Percentiles rank a stretch among this genome's conserved stretches.
phyloP scores from a whole-genome alignment of 495 filamentous ascomycete species.

The Platismatia glauca region DNA sequence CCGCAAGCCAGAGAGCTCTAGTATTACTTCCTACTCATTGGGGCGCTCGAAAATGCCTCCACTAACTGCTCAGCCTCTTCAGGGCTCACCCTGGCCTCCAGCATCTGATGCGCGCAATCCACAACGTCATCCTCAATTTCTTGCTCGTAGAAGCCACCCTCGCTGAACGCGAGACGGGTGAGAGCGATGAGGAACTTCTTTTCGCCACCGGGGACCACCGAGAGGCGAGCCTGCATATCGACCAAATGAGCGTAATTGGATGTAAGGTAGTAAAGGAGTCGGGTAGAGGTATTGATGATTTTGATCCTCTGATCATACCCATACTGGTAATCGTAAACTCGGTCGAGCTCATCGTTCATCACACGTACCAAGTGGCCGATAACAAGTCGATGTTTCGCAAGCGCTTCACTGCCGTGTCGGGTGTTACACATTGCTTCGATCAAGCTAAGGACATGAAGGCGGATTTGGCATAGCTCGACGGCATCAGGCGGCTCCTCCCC shows the following conservation, averaged over 20 bases:
- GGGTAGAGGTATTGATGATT: conserved; percentile 52
- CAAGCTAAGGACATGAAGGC: conserved; percentile 48
- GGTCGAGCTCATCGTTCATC: conserved; percentile 55
- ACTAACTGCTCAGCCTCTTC: conserved; percentile 62
- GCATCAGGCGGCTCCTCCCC: conserved; percentile 40
- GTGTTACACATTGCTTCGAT: conserved; percentile 41
- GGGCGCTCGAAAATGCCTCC: conserved; percentile 44
- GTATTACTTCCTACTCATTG: conserved; percentile 10
- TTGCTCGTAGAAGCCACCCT: conserved; percentile 50
- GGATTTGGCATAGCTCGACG: conserved; percentile 46
- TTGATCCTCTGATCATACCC: conserved; percentile 31
- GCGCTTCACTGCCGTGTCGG: conserved; percentile 41
- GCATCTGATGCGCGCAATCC: conserved; percentile 54
- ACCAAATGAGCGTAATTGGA: conserved; percentile 39
- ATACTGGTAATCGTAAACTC: conserved; percentile 45
- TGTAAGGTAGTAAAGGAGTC: conserved; percentile 52
- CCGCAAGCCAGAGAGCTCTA: not conserved
- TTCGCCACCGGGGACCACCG: conserved; percentile 45
- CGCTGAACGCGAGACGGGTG: conserved; percentile 59
- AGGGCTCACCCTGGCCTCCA: conserved; percentile 57
- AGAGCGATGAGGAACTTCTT: conserved; percentile 60
- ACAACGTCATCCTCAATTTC: conserved; percentile 60
- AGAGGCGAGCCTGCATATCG: conserved; percentile 50
- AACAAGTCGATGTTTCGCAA: conserved; percentile 46
- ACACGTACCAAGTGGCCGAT: conserved; percentile 52